Percentiles rank a stretch among this genome's conserved stretches.
Evolutionary conservation across 2,329 filamentous ascomycete species (phyloP).

Genomic region (Diaporthe sp.): DNA sequence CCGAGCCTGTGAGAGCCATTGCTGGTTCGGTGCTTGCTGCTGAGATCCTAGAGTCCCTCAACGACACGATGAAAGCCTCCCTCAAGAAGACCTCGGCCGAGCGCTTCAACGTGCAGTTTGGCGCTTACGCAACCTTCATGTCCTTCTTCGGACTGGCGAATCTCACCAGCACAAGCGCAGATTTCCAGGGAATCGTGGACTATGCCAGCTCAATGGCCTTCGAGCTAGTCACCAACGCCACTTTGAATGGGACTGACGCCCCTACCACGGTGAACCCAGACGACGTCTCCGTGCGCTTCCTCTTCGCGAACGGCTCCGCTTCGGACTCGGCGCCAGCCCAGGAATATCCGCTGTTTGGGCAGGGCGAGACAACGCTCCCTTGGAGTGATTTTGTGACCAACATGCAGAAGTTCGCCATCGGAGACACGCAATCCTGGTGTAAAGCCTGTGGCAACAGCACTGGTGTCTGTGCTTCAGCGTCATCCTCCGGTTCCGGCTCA

Average conservation of each 20-base stretch:
- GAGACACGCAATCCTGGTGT: slow-evolving; percentile 78
- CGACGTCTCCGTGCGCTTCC: slow-evolving; percentile 69
- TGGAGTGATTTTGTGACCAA: slow-evolving; percentile 75
- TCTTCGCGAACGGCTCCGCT: slow-evolving; percentile 69
- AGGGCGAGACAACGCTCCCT: slow-evolving; percentile 62
- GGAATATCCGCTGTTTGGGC: slow-evolving; percentile 70
- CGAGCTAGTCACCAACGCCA: slow-evolving; percentile 73
- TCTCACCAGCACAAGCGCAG: slow-evolving; percentile 58
- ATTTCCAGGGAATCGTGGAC: slow-evolving; percentile 83
- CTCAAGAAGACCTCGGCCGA: slow-evolving; percentile 48
- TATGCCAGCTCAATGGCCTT: slow-evolving; percentile 87
- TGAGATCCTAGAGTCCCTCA: slow-evolving; percentile 64
- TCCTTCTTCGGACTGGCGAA: slow-evolving; percentile 71
- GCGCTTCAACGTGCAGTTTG: slow-evolving; percentile 65
- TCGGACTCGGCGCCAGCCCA: slow-evolving; percentile 59
- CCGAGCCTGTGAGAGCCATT: slow-evolving; percentile 72
- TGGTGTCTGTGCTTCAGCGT: slow-evolving; percentile 66
- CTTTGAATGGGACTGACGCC: slow-evolving; percentile 44
- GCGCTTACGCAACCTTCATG: slow-evolving; percentile 70
- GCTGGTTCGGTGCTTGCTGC: slow-evolving; percentile 67
- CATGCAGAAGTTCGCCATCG: slow-evolving; percentile 75
- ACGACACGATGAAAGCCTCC: slow-evolving; percentile 55
- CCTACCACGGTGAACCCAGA: slow-evolving; percentile 48
- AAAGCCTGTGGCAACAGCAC: slow-evolving; percentile 77
- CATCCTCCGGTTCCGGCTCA: slow-evolving; percentile 42